Evolutionary conservation across 768 basidiomycete genomes (phyloP).

Genomic region (Lactarius hatsudake): DNA sequence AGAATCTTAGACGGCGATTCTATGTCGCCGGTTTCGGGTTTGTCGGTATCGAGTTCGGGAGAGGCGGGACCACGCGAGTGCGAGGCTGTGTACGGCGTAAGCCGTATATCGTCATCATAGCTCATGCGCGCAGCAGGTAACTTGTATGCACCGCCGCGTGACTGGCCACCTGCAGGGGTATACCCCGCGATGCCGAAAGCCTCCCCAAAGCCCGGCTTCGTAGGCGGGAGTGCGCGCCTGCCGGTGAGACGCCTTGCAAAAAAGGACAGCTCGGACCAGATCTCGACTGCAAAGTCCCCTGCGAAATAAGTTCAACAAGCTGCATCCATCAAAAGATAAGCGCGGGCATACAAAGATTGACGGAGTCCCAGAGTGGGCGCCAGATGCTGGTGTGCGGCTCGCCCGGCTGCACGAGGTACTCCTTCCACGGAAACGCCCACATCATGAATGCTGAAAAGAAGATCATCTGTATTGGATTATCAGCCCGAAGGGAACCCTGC

Average conservation of each 20-base stretch:
- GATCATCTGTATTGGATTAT: slow-evolving; percentile 59
- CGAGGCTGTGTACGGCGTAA: slow-evolving; percentile 7
- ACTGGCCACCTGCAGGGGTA: not conserved
- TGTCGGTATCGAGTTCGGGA: not conserved
- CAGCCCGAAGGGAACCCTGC: slow-evolving; percentile 13
- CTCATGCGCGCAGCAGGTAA: not conserved
- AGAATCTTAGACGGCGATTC: not conserved
- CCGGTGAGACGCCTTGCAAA: slow-evolving; percentile 47
- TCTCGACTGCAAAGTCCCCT: slow-evolving; percentile 71
- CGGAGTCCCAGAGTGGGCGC: slow-evolving; percentile 68
- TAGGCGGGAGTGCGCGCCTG: slow-evolving; percentile 20
- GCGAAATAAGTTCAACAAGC: not conserved
- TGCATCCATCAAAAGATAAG: not conserved
- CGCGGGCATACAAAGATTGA: slow-evolving; percentile 44
- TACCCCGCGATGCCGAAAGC: slow-evolving; percentile 23
- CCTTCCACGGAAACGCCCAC: slow-evolving; percentile 76
- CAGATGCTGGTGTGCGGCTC: slow-evolving; percentile 53
- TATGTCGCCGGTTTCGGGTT: not conserved
- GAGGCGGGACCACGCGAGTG: not conserved
- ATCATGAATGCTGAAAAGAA: slow-evolving; percentile 74
- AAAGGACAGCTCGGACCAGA: slow-evolving; percentile 57
- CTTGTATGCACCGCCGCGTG: not conserved
- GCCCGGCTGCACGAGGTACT: slow-evolving; percentile 51
- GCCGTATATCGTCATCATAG: slow-evolving; percentile 21
- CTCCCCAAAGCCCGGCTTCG: slow-evolving; percentile 1